Base-by-base conservation (phyloP, 169 alveolate species). In the Pseudocohnilembus persalinus region DNA sequence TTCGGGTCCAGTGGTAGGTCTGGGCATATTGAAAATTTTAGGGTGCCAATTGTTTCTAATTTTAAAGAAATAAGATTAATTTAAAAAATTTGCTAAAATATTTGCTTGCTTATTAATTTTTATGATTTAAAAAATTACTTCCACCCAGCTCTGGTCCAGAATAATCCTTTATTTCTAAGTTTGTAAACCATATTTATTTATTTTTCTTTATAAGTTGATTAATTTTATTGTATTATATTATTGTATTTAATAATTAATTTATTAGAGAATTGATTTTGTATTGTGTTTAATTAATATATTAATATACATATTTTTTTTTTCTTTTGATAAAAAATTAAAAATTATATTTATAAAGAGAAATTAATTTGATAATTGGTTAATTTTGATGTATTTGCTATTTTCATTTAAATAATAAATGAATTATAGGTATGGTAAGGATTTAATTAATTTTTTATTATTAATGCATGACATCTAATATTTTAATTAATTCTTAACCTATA, bases 81-180 rank as follows among this genome's bases (percentile, higher is more conserved):
- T 49, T 49, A 49, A 49, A 49, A 49, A n/a, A n/a, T n/a, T n/a
- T n/a, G 80, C 65, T 77, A 29, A 24, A 25, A 31, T 31, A 33
- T 25, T 29, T 33, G 1, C 30, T 26, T 33, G 0, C 29, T 20
- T 31, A 77, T 27, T 32, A 77, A 77, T 73, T 27, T 4, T 77
- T 33, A 77, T 31, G 28, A 27, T 32, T 31, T 33, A 31, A 28
- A 25, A 31, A 33, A 77, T 77, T 73, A 79, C 84, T 79, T 86
- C 90, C 90, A 86, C 74, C 90, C 90, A 73, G 87, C 90, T 81
- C 90, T 86, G 63, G 90, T 86, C 90, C 90, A 86, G 77, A 86
- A 86, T 34, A 86, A 73, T 28, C 84, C 73, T 65, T 86, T 86
- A 82, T 86, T 86, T 86, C 90, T 86, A 29, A 86, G 79, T 81